Evolutionary conservation across 495 filamentous ascomycete genomes (phyloP).

Genomic region (Paragyromitra xinjiangensis): DNA sequence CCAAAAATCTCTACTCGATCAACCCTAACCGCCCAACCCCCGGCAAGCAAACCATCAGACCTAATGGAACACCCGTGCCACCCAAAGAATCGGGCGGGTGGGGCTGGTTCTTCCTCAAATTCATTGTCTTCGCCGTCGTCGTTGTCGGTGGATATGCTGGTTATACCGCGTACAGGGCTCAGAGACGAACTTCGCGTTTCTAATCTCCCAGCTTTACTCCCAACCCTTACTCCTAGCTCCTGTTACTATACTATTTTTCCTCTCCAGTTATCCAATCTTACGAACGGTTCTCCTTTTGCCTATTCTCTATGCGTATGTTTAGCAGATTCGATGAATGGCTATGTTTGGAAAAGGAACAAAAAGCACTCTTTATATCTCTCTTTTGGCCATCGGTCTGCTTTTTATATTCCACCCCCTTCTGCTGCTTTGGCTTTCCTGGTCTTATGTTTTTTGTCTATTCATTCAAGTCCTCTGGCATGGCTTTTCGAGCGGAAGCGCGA

Average conservation of each 20-base stretch:
- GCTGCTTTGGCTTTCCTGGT: background rate
- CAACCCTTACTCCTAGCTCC: background rate
- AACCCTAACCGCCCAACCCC: slow-evolving; percentile 59
- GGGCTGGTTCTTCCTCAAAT: slow-evolving; percentile 92
- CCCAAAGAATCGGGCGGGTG: slow-evolving; percentile 69
- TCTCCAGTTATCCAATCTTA: background rate
- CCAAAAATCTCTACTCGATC: slow-evolving; percentile 86
- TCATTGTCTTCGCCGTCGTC: slow-evolving; percentile 75
- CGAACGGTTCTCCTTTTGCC: slow-evolving; percentile 11
- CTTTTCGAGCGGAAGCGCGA: slow-evolving; percentile 9
- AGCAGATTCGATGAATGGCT: slow-evolving; percentile 33
- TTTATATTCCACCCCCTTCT: slow-evolving; percentile 7
- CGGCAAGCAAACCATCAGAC: slow-evolving; percentile 59
- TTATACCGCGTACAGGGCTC: slow-evolving; percentile 80
- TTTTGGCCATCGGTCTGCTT: background rate
- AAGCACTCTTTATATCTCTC: slow-evolving; percentile 26
- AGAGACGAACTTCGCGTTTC: slow-evolving; percentile 79
- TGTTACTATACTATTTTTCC: background rate
- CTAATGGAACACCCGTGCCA: slow-evolving; percentile 43
- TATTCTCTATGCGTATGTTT: slow-evolving; percentile 36
- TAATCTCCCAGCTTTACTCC: slow-evolving; percentile 59
- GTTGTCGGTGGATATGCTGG: slow-evolving; percentile 80
- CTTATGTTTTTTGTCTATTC: slow-evolving; percentile 14
- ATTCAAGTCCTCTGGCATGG: background rate
- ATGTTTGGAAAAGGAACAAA: slow-evolving; percentile 41